Evolutionary conservation across 2,329 filamentous ascomycete species (phyloP).

Genomic region (Monosporascus sp.): DNA sequence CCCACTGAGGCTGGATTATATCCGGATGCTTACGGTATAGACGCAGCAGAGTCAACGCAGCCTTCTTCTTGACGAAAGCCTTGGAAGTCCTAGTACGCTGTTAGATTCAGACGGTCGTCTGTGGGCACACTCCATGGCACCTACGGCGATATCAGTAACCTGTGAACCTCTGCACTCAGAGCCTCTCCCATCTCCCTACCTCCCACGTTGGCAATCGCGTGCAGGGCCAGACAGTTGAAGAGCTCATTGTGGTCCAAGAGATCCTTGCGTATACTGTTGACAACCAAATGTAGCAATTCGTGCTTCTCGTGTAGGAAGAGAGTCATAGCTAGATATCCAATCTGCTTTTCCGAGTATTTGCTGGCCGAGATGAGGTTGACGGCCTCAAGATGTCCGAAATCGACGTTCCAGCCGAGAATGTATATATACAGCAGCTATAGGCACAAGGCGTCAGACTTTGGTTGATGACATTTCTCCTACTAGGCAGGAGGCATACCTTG

Average conservation of each 20-base stretch:
- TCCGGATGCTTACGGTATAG: conserved; percentile 91
- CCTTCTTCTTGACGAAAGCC: conserved; percentile 98
- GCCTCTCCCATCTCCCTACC: conserved; percentile 96
- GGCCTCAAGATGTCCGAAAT: conserved; percentile 96
- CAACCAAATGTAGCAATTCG: conserved; percentile 89
- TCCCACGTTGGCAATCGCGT: conserved; percentile 97
- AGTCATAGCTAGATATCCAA: conserved; percentile 95
- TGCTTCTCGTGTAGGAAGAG: conserved; percentile 96
- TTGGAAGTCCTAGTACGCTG: conserved; percentile 59
- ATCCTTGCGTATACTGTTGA: conserved; percentile 98
- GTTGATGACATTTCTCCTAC: neutral
- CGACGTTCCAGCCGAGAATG: conserved; percentile 97
- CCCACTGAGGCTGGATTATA: conserved; percentile 95
- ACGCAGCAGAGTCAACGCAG: conserved; percentile 84
- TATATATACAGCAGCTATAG: conserved; percentile 87
- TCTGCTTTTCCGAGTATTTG: conserved; percentile 99
- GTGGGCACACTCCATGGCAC: conserved; percentile 28
- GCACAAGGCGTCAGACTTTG: conserved; percentile 18
- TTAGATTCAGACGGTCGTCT: conserved; percentile 6
- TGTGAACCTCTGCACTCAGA: conserved; percentile 83
- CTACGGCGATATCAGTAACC: conserved; percentile 89
- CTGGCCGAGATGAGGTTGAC: conserved; percentile 95
- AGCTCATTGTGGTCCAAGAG: conserved; percentile 91
- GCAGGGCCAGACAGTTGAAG: conserved; percentile 92
- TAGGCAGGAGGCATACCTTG: conserved; percentile 54